phyloP scores from a whole-genome alignment of 305 asterid species.

The Nicotiana rustica region DNA sequence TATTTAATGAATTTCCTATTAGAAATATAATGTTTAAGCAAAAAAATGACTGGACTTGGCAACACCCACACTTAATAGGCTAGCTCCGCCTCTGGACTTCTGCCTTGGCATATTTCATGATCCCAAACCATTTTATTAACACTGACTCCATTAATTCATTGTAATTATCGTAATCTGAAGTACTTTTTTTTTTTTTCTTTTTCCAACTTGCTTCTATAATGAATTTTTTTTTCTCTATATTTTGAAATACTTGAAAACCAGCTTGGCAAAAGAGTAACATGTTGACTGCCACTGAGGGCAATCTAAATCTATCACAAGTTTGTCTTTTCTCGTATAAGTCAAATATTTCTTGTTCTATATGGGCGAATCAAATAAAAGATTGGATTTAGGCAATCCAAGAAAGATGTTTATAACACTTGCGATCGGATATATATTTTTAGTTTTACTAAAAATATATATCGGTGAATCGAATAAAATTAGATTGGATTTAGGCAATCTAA shows the following conservation, averaged over 20 bases:
- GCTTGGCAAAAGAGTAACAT: conserved; percentile 16
- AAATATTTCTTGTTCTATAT: neutral
- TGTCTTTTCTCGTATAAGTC: neutral
- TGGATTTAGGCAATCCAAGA: neutral
- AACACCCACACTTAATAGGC: too few species aligned
- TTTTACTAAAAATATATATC: too few species aligned
- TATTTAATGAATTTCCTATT: too few species aligned
- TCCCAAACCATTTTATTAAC: neutral
- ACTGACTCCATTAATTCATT: too few species aligned
- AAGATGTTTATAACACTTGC: neutral
- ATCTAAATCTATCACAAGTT: neutral
- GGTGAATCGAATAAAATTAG: neutral
- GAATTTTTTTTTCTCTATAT: neutral
- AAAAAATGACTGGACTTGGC: too few species aligned
- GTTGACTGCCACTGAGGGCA: neutral
- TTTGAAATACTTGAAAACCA: neutral
- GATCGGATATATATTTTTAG: neutral
- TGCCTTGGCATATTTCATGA: too few species aligned
- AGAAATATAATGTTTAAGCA: too few species aligned
- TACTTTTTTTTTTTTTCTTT: neutral
- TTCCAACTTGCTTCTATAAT: neutral
- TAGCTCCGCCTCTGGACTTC: too few species aligned
- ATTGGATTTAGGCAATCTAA: conserved; percentile 1
- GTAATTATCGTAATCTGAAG: neutral
- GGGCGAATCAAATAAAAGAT: neutral